phyloP scores from a whole-genome alignment of 1,284 basidiomycete genomes.

The Exobasidium rhododendri region DNA sequence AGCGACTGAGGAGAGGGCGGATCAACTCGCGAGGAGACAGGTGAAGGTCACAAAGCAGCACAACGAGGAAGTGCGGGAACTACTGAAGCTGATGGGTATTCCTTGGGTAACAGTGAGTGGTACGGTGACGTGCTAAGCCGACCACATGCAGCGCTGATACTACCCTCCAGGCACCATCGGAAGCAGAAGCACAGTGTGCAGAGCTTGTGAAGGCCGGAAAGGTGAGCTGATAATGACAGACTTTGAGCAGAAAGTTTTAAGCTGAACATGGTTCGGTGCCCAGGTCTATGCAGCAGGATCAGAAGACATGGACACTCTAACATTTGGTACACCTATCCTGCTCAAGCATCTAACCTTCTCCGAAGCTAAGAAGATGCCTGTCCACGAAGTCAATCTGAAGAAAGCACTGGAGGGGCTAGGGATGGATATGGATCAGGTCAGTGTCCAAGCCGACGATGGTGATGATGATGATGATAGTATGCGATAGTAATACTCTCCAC shows the following conservation, averaged over 20 bases:
- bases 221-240: slow-evolving; percentile 51
- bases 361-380: slow-evolving; percentile 98
- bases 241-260: not conserved
- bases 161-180: slow-evolving; percentile 69
- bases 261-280: slow-evolving; percentile 50
- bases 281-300: slow-evolving; percentile 85
- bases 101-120: slow-evolving; percentile 66
- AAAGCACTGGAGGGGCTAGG: slow-evolving; percentile 80
- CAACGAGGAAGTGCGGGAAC: slow-evolving; percentile 87
- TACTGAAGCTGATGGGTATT: slow-evolving; percentile 93
- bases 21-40: slow-evolving; percentile 82
- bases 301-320: slow-evolving; percentile 99
- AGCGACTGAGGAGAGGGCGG: slow-evolving; percentile 72
- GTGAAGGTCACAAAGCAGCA: slow-evolving; percentile 94
- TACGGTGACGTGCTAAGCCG: not conserved
- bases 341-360: slow-evolving; percentile 95
- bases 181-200: slow-evolving; percentile 98
- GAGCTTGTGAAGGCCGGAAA: slow-evolving; percentile 93
- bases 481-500: not conserved
- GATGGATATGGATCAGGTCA: slow-evolving; percentile 84
- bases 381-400: slow-evolving; percentile 82
- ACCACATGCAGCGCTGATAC: too few species aligned
- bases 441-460: slow-evolving; percentile 15
- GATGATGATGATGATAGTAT: not conserved
- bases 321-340: slow-evolving; percentile 85